Evolutionary conservation across 306 rosid genomes (phyloP).

Genomic region (Lathyrus aphaca): DNA sequence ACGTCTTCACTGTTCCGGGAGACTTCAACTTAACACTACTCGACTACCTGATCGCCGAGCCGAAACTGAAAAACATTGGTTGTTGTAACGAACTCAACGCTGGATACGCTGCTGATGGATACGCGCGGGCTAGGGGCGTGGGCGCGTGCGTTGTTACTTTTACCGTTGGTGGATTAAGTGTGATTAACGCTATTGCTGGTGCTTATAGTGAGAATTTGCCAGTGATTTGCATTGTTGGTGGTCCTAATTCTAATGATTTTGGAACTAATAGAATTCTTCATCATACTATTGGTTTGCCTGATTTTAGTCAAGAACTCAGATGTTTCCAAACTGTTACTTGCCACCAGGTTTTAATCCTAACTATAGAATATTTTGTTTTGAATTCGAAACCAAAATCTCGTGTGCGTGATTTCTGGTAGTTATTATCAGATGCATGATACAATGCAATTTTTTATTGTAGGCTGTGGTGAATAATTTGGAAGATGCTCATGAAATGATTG

Average conservation of each 20-base stretch:
- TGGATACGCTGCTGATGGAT: constrained; percentile 67
- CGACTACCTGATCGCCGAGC: constrained; percentile 59
- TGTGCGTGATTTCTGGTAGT: too few species aligned
- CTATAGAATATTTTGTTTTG: background rate
- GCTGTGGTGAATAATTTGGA: constrained; percentile 42
- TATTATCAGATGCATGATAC: too few species aligned
- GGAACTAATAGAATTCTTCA: constrained; percentile 44
- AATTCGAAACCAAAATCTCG: too few species aligned
- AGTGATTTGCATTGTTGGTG: constrained; percentile 55
- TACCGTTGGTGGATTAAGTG: constrained; percentile 56
- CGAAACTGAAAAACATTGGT: constrained; percentile 43
- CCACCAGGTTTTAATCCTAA: constrained; percentile 42
- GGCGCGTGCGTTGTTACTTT: constrained; percentile 65
- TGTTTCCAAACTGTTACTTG: constrained; percentile 33
- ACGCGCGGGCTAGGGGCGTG: constrained; percentile 56
- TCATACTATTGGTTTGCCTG: too few species aligned
- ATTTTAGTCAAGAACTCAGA: too few species aligned
- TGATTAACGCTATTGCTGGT: constrained; percentile 57
- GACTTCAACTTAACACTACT: constrained; percentile 64
- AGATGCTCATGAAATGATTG: constrained; percentile 84
- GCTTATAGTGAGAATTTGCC: constrained; percentile 65
- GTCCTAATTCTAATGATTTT: constrained; percentile 58
- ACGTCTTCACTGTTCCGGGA: constrained; percentile 60
- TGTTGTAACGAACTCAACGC: constrained; percentile 71
- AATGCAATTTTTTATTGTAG: constrained; percentile 34